Evolutionary conservation across 345 rosid genomes (phyloP), one percentile per base, ranked within the genome.

Genomic region (Raphanus sativus): DNA sequence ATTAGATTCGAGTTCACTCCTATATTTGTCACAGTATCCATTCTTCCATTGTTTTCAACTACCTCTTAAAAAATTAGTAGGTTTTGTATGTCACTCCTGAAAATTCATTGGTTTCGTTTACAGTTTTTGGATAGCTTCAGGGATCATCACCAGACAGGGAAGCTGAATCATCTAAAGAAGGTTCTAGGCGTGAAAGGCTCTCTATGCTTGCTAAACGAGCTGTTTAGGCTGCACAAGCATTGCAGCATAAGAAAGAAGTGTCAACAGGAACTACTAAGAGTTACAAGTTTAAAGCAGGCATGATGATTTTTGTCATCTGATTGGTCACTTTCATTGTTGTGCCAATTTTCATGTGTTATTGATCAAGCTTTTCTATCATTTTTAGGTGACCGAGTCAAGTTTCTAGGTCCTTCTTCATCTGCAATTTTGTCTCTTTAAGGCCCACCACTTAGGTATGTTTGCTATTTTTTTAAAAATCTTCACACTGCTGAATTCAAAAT

Each of bases 81-180:
- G 40, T 4, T 36, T 36, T 36, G 34, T 36, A 10, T 0, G 10
- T 6, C 40, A 36, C 10, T 36, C 9, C 40, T 7, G 9, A 10
- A 2, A 36, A 36, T 7, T 36, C 40, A 36, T 36, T 36, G 10
- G 8, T 52, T 45, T 45, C 15, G 73, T 61, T 32, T 36, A 59
- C 61, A 42, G 34, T 64, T 74, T 77, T 1, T 58, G 66, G 48
- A 61, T 76, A 60, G 66, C 50, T 86, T 70, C 85, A 95, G 99
- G 92, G 88, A 77, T 21, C 21, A 21, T 80, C 91, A 62, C 66
- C 84, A 17, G 40, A 89, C 26, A 95, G 78, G 83, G 96, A 91
- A 79, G 76, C 87, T 30, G 97, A 90, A 72, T 63, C 81, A 50
- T 80, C 84, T 32, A 92, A 84, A 87, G 99, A 92, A 83, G 80